phyloP scores from a whole-genome alignment of 345 rosid species.

The Camelina sativa region DNA sequence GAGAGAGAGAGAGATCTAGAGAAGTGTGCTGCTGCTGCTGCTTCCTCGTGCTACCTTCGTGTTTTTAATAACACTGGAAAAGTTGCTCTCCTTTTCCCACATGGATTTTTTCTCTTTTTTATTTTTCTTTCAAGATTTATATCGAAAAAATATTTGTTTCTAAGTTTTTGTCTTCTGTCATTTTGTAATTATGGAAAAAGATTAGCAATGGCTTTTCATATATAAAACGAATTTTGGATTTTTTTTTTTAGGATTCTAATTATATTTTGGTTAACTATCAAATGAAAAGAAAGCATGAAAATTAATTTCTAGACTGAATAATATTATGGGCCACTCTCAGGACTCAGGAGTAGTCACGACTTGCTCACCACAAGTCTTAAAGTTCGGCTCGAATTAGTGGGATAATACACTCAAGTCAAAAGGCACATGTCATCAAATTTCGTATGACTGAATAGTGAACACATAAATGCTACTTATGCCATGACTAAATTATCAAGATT shows the following conservation, averaged over 20 bases:
- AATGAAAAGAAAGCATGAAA: neutral
- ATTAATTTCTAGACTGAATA: neutral
- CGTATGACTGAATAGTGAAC: neutral
- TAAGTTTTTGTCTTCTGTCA: neutral
- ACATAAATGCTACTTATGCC: neutral
- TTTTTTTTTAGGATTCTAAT: neutral
- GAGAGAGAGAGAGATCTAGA: constrained; percentile 29
- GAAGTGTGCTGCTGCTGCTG: constrained; percentile 21
- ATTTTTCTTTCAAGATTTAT: neutral
- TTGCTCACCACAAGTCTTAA: too few species aligned
- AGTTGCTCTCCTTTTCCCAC: constrained; percentile 30
- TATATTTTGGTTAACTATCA: neutral
- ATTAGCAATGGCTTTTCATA: neutral
- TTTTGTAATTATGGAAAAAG: neutral
- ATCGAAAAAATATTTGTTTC: too few species aligned
- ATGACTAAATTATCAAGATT: neutral
- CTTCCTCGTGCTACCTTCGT: constrained; percentile 18
- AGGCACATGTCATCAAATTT: neutral
- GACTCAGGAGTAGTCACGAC: neutral
- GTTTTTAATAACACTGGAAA: constrained; percentile 21
- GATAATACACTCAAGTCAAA: neutral
- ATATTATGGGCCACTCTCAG: neutral
- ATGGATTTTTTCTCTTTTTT: neutral
- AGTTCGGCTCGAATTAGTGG: neutral
- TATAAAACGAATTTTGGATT: neutral